Evolutionary conservation across 768 basidiomycete genomes (phyloP), one percentile per base, ranked within the genome.

Genomic region (Phlebiopsis flavidoalba): DNA sequence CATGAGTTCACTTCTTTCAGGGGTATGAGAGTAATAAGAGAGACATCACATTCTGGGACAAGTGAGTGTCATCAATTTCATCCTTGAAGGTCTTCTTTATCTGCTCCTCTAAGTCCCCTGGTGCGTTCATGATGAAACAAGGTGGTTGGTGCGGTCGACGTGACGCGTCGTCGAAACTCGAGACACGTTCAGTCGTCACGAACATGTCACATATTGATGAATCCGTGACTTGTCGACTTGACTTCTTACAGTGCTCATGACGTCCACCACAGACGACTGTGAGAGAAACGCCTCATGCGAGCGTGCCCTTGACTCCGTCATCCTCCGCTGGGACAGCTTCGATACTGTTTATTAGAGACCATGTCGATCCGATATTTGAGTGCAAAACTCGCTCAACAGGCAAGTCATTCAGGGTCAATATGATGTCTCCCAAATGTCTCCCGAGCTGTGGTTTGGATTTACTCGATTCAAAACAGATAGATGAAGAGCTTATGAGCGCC

Each of bases 381-480:
- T 26, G 84, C 90, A 10, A 83, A 75, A 67, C 75, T 92, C 63
- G 90, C 91, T 11, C 91, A 92, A 71, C 88, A 91, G 76, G 91
- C 86, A 62, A 17, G 54, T n/a, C 1, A 8, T 14, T 43, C 8
- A 12, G n/a, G n/a, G 26, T 31, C 26, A 31, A 31, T 31, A 43
- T n/a, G n/a, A n/a, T n/a, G n/a, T n/a, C n/a, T n/a, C n/a, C n/a
- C n/a, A n/a, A n/a, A n/a, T 10, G 40, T 43, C 12, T 43, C 3
- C 12, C 8, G 12, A 43, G 17, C 12, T 17, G 17, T 43, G 4
- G 3, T 43, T n/a, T 46, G 12, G 12, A 2, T 21, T 19, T 31
- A 12, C 24, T 35, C n/a, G 35, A 24, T n/a, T 5, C n/a, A 5
- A 37, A 11, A 14, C 33, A 53, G 35, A 53, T 57, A 36, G 37